Evolutionary conservation across 805 yeast genomes (phyloP), one percentile per base, ranked within the genome.

Genomic region (Wickerhamiella allomyrinae): DNA sequence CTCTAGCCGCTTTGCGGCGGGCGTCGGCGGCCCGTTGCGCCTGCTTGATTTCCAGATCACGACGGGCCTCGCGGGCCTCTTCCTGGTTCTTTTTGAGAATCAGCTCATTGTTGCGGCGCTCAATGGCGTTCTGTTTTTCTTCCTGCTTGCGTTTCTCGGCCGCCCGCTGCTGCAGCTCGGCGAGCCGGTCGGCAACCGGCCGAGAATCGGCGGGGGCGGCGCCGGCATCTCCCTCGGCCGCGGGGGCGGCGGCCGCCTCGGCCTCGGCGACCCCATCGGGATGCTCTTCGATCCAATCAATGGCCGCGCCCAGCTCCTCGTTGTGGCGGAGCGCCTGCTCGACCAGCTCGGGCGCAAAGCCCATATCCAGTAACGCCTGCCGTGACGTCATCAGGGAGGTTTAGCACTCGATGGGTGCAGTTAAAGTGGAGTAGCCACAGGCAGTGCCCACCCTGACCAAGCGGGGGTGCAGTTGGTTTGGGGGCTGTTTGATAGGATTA

Each of bases 261-360:
- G 27, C 23, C 1, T 13, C 42, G 5, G 36, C 29, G 20, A 19
- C 29, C 15, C 21, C 20, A 10, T 23, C 39, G n/a, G 51, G 54
- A 33, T 49, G 46, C 15, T 38, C 22, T 22, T 58, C 62, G 17
- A 60, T 46, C 64, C 64, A 60, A 23, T 49, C 54, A 37, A 60
- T 48, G 29, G 57, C 56, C 20, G 48, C 51, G 23, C 60, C 63
- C 44, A 44, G 10, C 43, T 57, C 41, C 34, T 38, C 34, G 17
- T 45, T 41, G 34, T 46, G 41, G 27, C 49, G 44, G 10, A 51
- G 25, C 5, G 63, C 61, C 2, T 55, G 50, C 34, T 58, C 62
- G 29, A 57, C 57, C 9, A 55, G 47, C 25, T 44, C 46, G 29
- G 56, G 52, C 29, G 55, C 50, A 37, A 60, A 60, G 23, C 64